phyloP scores from a whole-genome alignment of 2,329 filamentous ascomycete species.

The Lomentospora prolificans region DNA sequence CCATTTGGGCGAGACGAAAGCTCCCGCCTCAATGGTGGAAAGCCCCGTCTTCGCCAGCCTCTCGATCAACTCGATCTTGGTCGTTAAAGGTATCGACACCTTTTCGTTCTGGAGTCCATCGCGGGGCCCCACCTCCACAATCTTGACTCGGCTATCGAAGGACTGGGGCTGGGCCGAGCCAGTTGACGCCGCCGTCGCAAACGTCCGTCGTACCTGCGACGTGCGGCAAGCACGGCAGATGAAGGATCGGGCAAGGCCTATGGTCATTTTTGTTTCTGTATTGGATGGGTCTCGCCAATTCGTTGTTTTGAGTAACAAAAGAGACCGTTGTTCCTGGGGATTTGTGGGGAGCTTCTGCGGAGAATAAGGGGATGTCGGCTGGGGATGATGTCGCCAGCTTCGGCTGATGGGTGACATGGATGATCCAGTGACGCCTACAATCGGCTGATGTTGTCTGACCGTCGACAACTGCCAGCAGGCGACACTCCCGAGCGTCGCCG shows the following conservation, averaged over 20 bases:
- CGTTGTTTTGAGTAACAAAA: not conserved
- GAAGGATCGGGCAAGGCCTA: constrained; percentile 26
- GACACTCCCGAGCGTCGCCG: too few relatives aligned
- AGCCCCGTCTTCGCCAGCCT: constrained; percentile 59
- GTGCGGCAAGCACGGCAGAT: constrained; percentile 29
- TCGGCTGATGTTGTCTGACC: constrained; percentile 1
- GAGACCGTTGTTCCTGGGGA: not conserved
- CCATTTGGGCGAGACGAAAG: constrained; percentile 77
- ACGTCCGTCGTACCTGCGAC: constrained; percentile 23
- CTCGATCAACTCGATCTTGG: constrained; percentile 68
- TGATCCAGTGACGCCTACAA: constrained; percentile 4
- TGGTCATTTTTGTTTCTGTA: constrained; percentile 12
- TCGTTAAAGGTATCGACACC: constrained; percentile 55
- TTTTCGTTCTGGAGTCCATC: constrained; percentile 87
- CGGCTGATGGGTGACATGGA: not conserved
- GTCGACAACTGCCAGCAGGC: not conserved
- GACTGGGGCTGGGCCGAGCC: not conserved
- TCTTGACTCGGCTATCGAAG: constrained; percentile 39
- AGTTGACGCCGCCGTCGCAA: constrained; percentile 28
- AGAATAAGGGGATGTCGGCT: not conserved
- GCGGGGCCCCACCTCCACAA: constrained; percentile 76
- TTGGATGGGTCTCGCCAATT: not conserved
- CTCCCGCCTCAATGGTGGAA: constrained; percentile 67
- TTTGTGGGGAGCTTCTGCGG: not conserved
- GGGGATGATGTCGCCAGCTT: not conserved